Evolutionary conservation across 2,329 filamentous ascomycete genomes (phyloP).

Genomic region (Colletotrichum liaoningense): DNA sequence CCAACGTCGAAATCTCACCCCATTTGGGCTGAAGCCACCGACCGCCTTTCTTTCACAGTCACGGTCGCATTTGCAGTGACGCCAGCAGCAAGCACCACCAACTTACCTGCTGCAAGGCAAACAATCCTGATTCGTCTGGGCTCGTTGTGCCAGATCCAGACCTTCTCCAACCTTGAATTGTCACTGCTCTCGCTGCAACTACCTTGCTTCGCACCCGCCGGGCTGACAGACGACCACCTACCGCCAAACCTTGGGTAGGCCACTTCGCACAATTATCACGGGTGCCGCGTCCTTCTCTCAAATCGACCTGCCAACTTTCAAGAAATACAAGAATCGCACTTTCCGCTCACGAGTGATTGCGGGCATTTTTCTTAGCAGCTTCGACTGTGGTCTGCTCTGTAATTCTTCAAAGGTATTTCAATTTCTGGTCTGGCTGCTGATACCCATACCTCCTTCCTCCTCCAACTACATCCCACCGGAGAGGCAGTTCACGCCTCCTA

Average conservation of each 20-base stretch:
- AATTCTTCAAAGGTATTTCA: slow-evolving; percentile 19
- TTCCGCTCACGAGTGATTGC: slow-evolving; percentile 9
- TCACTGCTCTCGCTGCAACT: neutral
- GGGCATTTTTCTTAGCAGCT: slow-evolving; percentile 2
- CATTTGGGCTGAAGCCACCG: slow-evolving; percentile 33
- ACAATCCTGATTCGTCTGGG: slow-evolving; percentile 9
- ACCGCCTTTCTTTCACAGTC: slow-evolving; percentile 24
- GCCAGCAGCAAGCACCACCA: slow-evolving; percentile 9
- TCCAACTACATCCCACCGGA: slow-evolving; percentile 7
- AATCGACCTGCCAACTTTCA: neutral
- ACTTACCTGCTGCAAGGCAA: slow-evolving; percentile 15
- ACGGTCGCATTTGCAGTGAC: slow-evolving; percentile 12
- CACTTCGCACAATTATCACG: neutral
- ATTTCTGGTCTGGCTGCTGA: neutral
- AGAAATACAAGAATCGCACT: neutral
- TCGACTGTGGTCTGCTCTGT: slow-evolving; percentile 11
- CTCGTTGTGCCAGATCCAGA: slow-evolving; percentile 2
- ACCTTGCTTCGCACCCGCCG: neutral
- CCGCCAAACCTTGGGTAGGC: neutral
- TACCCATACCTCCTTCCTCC: neutral
- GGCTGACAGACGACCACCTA: neutral
- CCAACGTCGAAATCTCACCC: slow-evolving; percentile 33
- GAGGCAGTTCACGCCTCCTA: neutral
- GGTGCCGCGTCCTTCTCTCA: neutral
- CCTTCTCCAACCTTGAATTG: slow-evolving; percentile 5